phyloP scores from a whole-genome alignment of 2,329 filamentous ascomycete genomes.

The Akanthomyces muscarius region DNA sequence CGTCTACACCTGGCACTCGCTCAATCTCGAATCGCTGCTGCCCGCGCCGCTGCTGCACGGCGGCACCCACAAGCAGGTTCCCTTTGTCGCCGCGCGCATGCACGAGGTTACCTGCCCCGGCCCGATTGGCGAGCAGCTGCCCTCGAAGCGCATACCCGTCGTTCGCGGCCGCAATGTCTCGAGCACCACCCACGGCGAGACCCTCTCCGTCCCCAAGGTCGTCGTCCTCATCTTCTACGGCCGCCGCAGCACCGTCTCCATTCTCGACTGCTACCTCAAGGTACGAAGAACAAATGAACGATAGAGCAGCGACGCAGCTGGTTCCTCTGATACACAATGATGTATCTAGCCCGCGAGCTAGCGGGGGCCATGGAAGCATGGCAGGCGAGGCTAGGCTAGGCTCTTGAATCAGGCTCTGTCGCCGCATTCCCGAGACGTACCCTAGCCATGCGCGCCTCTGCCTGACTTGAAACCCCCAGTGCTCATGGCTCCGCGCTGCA shows the following conservation, averaged over 20 bases:
- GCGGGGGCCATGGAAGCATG: background rate
- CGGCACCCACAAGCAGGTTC: background rate
- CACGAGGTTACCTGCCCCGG: conserved; percentile 14
- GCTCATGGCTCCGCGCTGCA: background rate
- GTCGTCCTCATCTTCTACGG: conserved; percentile 46
- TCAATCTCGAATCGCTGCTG: conserved; percentile 15
- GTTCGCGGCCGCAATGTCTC: conserved; percentile 15
- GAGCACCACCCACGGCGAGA: conserved; percentile 13
- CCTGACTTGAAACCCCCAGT: background rate
- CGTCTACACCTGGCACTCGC: conserved; percentile 14
- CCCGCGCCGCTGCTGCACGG: conserved; percentile 12
- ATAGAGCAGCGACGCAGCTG: background rate
- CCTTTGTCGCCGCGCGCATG: conserved; percentile 1
- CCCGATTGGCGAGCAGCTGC: conserved; percentile 1
- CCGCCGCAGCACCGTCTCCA: conserved; percentile 39
- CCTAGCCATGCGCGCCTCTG: background rate
- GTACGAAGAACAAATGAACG: conserved; percentile 21
- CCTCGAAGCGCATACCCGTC: conserved; percentile 12
- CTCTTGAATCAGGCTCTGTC: background rate
- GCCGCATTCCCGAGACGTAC: background rate
- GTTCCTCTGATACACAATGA: background rate
- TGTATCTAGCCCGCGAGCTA: background rate
- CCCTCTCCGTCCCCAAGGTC: conserved; percentile 28
- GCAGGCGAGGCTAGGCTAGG: background rate
- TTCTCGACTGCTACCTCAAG: conserved; percentile 45